Percentiles rank a stretch among this genome's conserved stretches.
phyloP scores from a whole-genome alignment of 2,329 filamentous ascomycete species.

The Monosporascus sp. region DNA sequence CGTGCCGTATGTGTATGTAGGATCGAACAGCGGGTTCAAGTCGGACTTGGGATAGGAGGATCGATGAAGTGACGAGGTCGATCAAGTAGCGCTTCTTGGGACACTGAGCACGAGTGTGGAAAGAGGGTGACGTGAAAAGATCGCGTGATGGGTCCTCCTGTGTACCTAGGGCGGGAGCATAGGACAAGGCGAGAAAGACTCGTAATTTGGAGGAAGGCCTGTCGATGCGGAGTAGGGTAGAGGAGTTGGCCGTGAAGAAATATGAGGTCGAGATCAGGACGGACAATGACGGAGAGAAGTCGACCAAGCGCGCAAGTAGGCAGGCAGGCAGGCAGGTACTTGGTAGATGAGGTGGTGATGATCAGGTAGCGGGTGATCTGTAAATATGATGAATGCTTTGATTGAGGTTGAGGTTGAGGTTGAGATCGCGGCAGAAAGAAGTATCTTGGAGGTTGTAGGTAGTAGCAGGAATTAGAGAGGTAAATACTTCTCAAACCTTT shows the following conservation, averaged over 20 bases:
- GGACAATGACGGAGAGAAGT: conserved; percentile 6
- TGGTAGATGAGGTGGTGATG: conserved; percentile 4
- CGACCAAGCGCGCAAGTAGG: conserved; percentile 2
- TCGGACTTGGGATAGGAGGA: conserved; percentile 22
- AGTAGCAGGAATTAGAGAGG: conserved; percentile 25
- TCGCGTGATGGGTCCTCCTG: conserved; percentile 5
- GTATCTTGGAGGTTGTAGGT: conserved; percentile 16
- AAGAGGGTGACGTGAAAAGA: conserved; percentile 18
- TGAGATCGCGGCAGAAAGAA: conserved; percentile 13
- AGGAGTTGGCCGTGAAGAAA: conserved; percentile 13
- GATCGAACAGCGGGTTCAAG: conserved; percentile 17
- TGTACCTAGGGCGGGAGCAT: conserved; percentile 16
- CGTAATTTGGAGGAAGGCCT: conserved; percentile 9
- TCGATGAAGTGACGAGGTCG: conserved; percentile 26
- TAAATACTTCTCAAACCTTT: conserved; percentile 34
- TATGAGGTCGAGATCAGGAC: conserved; percentile 11
- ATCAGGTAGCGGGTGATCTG: conserved; percentile 6
- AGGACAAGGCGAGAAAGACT: conserved; percentile 19
- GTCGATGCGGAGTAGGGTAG: conserved; percentile 9
- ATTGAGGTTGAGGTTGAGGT: conserved; percentile 16
- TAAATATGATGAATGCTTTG: conserved; percentile 25
- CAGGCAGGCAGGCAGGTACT: background rate
- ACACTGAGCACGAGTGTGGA: conserved; percentile 9
- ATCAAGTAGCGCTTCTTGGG: conserved; percentile 11
- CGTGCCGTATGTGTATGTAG: conserved; percentile 9